Evolutionary conservation across 2,329 filamentous ascomycete species (phyloP), one percentile per base, ranked within the genome.

Genomic region (Aspergillus chevalieri): DNA sequence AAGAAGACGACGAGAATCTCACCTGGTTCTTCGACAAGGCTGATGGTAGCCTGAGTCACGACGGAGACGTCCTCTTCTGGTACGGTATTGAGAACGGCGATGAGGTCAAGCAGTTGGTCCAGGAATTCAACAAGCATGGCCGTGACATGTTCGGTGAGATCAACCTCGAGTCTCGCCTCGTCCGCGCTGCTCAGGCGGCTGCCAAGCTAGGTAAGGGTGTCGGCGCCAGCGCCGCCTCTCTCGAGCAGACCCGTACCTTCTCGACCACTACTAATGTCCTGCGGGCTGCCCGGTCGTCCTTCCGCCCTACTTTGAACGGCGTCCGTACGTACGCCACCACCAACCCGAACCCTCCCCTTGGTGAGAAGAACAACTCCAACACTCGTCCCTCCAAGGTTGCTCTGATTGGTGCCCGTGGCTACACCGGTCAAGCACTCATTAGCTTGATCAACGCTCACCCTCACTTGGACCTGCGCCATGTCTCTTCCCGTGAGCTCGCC

Each of bases 21-120:
- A 91, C 89, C 9, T 97, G 92, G 93, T 96, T 97, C 78, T 94
- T 95, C 59, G 91, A 95, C 72, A 95, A 95, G 78, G 87, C 92
- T 8, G 90, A 96, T 60, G 92, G 93, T 49, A 95, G 89, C 70
- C 81, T 96, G 61, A 89, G 86, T 54, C 83, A 85, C 49, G 84
- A 89, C 58, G 89, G 89, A 51, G 89, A 91, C 64, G 89, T 96
- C 36, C 84, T 97, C 64, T 97, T 97, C 78, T 97, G 92, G 87
- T 95, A 94, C 69, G 91, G 91, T 47, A 83, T 93, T 51, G 87
- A 93, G 57, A 84, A 84, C 48, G 83, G 85, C 28, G 84, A 89
- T 46, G 87, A 95, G 67, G 86, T 96, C 19, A 84, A 85, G 60
- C 80, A 87, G 57, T 78, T 95, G 57, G 90, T 95, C 74, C 82